Evolutionary conservation across 2,329 filamentous ascomycete genomes (phyloP).

Genomic region (Bipolaris gigantea): DNA sequence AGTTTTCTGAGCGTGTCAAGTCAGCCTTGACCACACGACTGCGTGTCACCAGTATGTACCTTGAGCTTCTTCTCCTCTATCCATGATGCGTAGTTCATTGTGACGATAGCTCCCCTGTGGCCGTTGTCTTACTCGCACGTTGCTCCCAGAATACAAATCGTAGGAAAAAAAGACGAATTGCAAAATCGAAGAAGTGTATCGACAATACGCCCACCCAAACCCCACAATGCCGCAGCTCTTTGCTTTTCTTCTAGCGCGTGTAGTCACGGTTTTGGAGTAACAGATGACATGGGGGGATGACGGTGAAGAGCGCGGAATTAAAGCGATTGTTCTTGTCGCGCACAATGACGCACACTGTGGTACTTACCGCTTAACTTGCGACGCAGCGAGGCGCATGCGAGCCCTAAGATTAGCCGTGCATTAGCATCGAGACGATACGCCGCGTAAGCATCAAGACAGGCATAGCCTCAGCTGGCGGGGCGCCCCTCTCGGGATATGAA

Average conservation of each 20-base stretch:
- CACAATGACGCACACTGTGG: conserved; percentile 24
- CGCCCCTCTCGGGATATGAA: conserved; percentile 18
- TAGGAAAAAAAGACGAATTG: background rate
- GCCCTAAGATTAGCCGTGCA: conserved; percentile 20
- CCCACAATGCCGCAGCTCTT: background rate
- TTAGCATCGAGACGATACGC: conserved; percentile 8
- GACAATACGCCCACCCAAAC: background rate
- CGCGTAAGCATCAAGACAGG: conserved; percentile 12
- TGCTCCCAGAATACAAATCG: background rate
- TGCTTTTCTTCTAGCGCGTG: background rate
- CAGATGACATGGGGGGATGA: background rate
- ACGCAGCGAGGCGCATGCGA: conserved; percentile 7
- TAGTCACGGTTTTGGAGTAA: background rate
- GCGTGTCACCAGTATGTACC: conserved; percentile 20
- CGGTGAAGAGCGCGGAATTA: conserved; percentile 6
- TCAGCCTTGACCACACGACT: conserved; percentile 1
- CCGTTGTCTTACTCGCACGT: conserved; percentile 6
- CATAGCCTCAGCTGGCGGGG: conserved; percentile 17
- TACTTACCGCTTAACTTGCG: conserved; percentile 1
- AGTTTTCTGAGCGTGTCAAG: conserved; percentile 40
- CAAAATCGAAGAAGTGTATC: background rate
- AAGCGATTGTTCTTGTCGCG: conserved; percentile 6
- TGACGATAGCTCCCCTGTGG: conserved; percentile 15
- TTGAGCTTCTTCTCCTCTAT: conserved; percentile 52
- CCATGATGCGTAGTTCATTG: conserved; percentile 51